Evolutionary conservation across 2,329 filamentous ascomycete species (phyloP).

Genomic region (Hypoxylon sp.): DNA sequence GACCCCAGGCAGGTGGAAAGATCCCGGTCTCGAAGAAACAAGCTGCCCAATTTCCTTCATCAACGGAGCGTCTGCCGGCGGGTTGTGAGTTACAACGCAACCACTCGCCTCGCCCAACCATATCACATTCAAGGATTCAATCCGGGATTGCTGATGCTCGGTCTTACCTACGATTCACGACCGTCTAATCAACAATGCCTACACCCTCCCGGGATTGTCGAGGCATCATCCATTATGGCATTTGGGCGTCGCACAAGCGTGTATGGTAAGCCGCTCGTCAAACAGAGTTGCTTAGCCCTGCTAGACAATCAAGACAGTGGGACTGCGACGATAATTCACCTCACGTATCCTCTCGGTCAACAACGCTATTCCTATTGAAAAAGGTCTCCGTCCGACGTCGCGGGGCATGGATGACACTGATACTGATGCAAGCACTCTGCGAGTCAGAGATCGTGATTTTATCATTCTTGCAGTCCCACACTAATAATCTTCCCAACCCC

Average conservation of each 20-base stretch:
- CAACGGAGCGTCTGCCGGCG: slow-evolving; percentile 39
- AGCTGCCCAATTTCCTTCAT: slow-evolving; percentile 41
- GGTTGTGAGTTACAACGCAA: slow-evolving; percentile 38
- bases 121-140: slow-evolving; percentile 33
- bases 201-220: slow-evolving; percentile 33
- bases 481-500: slow-evolving; percentile 24
- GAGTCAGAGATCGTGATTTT: slow-evolving; percentile 49
- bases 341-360: slow-evolving; percentile 36
- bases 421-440: slow-evolving; percentile 47
- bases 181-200: slow-evolving; percentile 37
- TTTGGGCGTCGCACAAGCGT: slow-evolving; percentile 29
- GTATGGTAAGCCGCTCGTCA: slow-evolving; percentile 24
- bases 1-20: slow-evolving; percentile 38
- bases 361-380: slow-evolving; percentile 40
- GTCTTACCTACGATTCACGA: slow-evolving; percentile 39
- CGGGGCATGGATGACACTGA: slow-evolving; percentile 43
- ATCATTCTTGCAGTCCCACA: slow-evolving; percentile 39
- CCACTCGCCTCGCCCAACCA: slow-evolving; percentile 40
- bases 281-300: slow-evolving; percentile 24
- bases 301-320: slow-evolving; percentile 13
- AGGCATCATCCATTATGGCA: slow-evolving; percentile 38
- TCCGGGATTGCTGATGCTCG: slow-evolving; percentile 40
- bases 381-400: slow-evolving; percentile 32
- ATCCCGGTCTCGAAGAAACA: slow-evolving; percentile 41
- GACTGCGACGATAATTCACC: slow-evolving; percentile 9